Base-by-base conservation (phyloP, 1,284 basidiomycete genomes). In the Mycena sp. region DNA sequence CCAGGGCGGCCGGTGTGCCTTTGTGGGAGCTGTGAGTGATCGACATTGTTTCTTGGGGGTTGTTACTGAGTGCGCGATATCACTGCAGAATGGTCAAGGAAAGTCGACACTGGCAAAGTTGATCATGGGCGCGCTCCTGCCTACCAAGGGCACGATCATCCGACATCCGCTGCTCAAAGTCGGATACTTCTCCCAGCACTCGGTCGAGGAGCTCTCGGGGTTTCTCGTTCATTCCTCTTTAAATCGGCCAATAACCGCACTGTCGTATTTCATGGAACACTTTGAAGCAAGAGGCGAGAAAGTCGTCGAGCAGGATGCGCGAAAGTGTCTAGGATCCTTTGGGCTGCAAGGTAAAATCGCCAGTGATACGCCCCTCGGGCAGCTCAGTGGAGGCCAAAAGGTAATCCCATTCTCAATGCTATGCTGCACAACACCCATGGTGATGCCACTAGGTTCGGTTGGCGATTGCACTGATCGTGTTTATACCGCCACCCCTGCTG, bases 51-150 rank as follows among this genome's bases (percentile, higher is more conserved):
- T n/a, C n/a, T n/a, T n/a, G n/a, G n/a, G n/a, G n/a, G n/a, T n/a
- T n/a, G n/a, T n/a, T n/a, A n/a, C n/a, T n/a, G n/a, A n/a, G n/a
- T n/a, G n/a, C n/a, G n/a, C n/a, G n/a, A n/a, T n/a, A n/a, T n/a
- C n/a, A n/a, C n/a, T n/a, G n/a, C n/a, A n/a, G 16, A 82, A 82
- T 49, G 80, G 80, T 9, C 77, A 76, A 43, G 80, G 81, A 29
- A 91, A 91, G 75, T 86, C 86, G 26, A 92, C 90, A 0, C 72
- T 91, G 1, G 84, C 87, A 58, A 81, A 87, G 61, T 74, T 89
- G 21, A 79, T 91, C 25, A 78, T 85, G 1, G 86, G 86, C 3
- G 79, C 73, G 37, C 74, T 89, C 4, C 70, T 75, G 12, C 85
- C 88, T 0, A 78, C 78, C 3, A 77, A 75, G 4, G 91, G 91